Evolutionary conservation across 75 land plant species (phyloP), one percentile per base, ranked within the genome.

Genomic region (Gnetum montanum): DNA sequence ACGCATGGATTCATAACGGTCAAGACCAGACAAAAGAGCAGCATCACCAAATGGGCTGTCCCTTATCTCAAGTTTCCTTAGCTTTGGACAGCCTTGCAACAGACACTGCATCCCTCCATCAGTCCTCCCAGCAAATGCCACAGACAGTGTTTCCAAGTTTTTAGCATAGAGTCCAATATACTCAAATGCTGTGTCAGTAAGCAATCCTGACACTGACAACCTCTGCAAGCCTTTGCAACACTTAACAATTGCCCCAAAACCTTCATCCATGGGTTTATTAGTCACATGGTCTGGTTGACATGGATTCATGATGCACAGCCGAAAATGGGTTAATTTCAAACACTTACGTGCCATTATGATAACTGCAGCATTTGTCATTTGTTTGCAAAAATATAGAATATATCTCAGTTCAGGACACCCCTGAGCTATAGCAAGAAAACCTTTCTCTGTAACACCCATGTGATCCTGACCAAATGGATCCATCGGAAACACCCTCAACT

Each of bases 1-100:
- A 61, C 97, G 78, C 97, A 91, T 88, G 65, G 88, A 70, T 59
- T 91, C 94, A 65, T 91, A 91, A 73, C 74, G 80, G 56, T 76
- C 71, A 44, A 76, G 46, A 46, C 83, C 83, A 24, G 51, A 18
- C 34, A 91, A 69, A 36, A 91, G 83, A 45, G 94, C 97, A 11
- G 15, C 66, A 50, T 91, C 69, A 24, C 97, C 94, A 57, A 91
- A 91, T 10, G 97, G 97, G 50, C 92, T 56, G 62, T 84, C 86
- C 64, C 80, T 63, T 33, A 91, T 84, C 72, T 91, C 97, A 38
- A 91, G 71, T 73, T 91, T 91, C 16, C 83, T 67, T 29, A 91
- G 64, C 8, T 78, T 91, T 49, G 67, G 70, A 69, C 97, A 91
- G 1, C 97, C 94, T 34, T 66, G 70, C 40, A 91, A 55, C 13